Base-by-base conservation (phyloP, 805 yeast genomes). In the Ogataea sp. region DNA sequence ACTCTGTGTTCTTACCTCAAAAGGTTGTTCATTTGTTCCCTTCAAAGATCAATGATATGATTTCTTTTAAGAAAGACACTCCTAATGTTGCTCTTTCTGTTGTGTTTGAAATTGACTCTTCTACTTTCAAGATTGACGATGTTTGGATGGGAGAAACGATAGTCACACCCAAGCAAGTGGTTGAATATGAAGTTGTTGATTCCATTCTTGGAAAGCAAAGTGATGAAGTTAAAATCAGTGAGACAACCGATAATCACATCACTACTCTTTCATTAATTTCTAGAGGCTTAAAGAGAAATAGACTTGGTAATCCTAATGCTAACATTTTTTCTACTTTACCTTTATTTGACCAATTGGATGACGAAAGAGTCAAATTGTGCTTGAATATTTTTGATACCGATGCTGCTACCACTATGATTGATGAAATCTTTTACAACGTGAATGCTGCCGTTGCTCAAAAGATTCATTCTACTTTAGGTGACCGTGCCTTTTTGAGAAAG, bases 1-100 rank as follows among this genome's bases (percentile, higher is more conserved):
- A 90, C 4, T 79, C 96, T 7, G 97, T 90, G 3, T 83, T 80
- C 53, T 71, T 89, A 58, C 93, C 94, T 13, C 96, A 89, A 56
- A 74, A 73, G 44, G 68, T 72, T 23, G 73, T 78, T 33, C 75
- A 80, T 43, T 68, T 88, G 49, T 72, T 81, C 48, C 96, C 96
- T 8, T 64, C 65, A 33, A 71, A 73, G 34, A 68, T 90, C 20
- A 77, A 75, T 50, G 73, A 77, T 6, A 50, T 71, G 20, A 61
- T 77, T 29, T 78, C 87, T 2, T 78, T 89, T 54, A 69, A 69
- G 26, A 80, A 73, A 37, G 76, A 73, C 41, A 74, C 73, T 41
- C 65, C 68, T 42, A 70, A 78, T 25, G 75, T 88, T 33, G 78
- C 95, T 0, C 45, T 93, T 9, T 80, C 94, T 17, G 84, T 89